Base-by-base conservation (phyloP, 2,329 filamentous ascomycete species). In the Calonectria pauciramosa region DNA sequence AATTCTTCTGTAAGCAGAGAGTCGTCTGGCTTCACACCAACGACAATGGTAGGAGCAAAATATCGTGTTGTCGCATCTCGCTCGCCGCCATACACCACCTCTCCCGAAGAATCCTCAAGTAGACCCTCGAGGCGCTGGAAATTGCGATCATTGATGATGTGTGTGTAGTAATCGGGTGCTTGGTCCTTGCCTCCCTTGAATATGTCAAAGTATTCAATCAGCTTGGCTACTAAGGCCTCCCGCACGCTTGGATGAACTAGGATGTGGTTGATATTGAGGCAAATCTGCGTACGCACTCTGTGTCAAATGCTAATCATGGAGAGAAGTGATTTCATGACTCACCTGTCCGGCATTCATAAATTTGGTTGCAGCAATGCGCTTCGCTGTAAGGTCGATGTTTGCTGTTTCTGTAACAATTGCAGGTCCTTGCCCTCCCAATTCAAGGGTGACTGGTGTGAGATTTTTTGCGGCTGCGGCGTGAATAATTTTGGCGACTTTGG, bases 401-500 rank as follows among this genome's bases (percentile, higher is more conserved):
- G 87, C 87, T 1, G 81, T 81, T 34, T 81, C 77, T 3, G 82
- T 84, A 18, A 89, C 84, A 68, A 89, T 86, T 14, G 84, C 87
- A 3, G 87, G 87, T 28, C 81, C 84, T 74, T 86, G 85, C 18
- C 87, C 87, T n/a, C 87, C 87, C 11, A 89, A 79, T 73, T 89
- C 87, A 6, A 89, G 82, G 3, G 84, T 84, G 1, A 83, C 82
- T 0, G 87, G 86, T 0, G 87, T 88, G 23, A 89, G 80, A 75
- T 88, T 78, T 59, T 85, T 85, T 11, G 87, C 86, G 1, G 87
- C 87, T 6, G 87, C 86, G 1, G 80, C 77, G 68, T 83, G 80
- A 20, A 88, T 79, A 34, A 87, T 83, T 38, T 83, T 83, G 47
- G 81, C 87, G 30, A 88, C 80, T 26, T 74, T 80, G 26, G 82